phyloP scores from a whole-genome alignment of 305 asterid genomes.

The Rubia peregrina region DNA sequence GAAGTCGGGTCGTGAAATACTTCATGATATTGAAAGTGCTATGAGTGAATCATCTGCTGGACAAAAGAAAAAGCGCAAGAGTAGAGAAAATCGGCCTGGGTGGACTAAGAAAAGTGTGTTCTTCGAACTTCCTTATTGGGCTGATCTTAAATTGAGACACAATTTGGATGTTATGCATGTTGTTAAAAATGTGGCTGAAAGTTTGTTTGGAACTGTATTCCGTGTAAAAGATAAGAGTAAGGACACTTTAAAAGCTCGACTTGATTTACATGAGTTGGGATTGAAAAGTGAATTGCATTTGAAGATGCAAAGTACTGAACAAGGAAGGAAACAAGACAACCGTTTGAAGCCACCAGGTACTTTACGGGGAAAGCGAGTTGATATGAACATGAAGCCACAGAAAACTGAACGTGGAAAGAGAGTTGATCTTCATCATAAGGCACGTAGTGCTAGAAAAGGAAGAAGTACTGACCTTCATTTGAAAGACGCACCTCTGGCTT shows the following conservation, averaged over 20 bases:
- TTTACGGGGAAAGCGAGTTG: no score
- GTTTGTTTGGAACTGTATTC: background rate
- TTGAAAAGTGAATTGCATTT: background rate
- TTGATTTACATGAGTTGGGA: background rate
- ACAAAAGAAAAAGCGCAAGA: background rate
- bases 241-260: background rate
- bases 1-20: background rate
- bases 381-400: no score
- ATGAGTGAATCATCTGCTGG: background rate
- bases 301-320: background rate
- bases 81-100: background rate
- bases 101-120: background rate
- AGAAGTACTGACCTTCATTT: no score
- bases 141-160: background rate
- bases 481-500: background rate
- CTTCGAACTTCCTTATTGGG: background rate
- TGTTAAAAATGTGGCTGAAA: background rate
- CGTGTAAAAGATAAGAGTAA: background rate
- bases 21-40: background rate
- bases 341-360: no score
- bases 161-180: background rate
- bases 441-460: no score
- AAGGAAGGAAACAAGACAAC: no score
- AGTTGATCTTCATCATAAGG: no score
- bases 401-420: no score